Percentiles rank a stretch among this genome's conserved stretches.
These are phyloP conservation scores for Stygiomarasmius scandens DNA, from an alignment of 1,284 basidiomycete genomes.

Conservation along the genomic window DNA sequence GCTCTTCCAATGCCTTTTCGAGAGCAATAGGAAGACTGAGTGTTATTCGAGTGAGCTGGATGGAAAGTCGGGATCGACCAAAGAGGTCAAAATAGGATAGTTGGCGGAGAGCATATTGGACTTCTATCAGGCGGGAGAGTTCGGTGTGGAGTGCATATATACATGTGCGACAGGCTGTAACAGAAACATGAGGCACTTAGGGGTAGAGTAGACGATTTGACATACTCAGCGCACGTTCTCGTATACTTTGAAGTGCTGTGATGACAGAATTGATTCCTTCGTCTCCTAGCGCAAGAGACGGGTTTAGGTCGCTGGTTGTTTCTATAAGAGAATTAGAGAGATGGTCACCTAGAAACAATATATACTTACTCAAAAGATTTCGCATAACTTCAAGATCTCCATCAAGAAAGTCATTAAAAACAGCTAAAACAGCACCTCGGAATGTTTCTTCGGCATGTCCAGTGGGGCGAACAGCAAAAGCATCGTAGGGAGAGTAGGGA, in stretches of 20 bases:
- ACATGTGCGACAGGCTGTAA: conserved; percentile 76
- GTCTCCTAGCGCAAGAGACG: conserved; percentile 68
- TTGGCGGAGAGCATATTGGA: conserved; percentile 75
- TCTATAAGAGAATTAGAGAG: conserved; percentile 38
- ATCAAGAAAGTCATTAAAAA: conserved; percentile 82
- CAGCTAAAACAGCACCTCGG: conserved; percentile 68
- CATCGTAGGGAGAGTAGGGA: conserved; percentile 48
- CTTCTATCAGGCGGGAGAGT: conserved; percentile 73
- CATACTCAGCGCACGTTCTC: conserved; percentile 70
- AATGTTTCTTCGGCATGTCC: conserved; percentile 76
- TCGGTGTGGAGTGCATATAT: conserved; percentile 74
- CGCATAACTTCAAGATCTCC: conserved; percentile 83
- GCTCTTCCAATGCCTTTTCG: conserved; percentile 63
- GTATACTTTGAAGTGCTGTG: conserved; percentile 60
- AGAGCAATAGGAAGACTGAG: conserved; percentile 77
- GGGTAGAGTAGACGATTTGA: conserved; percentile 5
- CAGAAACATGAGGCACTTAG: conserved; percentile 4
- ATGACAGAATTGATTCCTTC: conserved; percentile 72
- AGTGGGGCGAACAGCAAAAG: conserved; percentile 52
- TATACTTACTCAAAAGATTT: conserved; percentile 70
- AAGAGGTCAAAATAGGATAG: conserved; percentile 80
- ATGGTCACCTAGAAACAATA: no score
- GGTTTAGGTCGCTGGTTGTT: conserved; percentile 74
- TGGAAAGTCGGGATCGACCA: conserved; percentile 75
- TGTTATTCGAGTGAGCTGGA: conserved; percentile 81